Conservation (phyloP, 192 early-diverging fungal species). For the Jimgerdemannia lactiflua region DNA sequence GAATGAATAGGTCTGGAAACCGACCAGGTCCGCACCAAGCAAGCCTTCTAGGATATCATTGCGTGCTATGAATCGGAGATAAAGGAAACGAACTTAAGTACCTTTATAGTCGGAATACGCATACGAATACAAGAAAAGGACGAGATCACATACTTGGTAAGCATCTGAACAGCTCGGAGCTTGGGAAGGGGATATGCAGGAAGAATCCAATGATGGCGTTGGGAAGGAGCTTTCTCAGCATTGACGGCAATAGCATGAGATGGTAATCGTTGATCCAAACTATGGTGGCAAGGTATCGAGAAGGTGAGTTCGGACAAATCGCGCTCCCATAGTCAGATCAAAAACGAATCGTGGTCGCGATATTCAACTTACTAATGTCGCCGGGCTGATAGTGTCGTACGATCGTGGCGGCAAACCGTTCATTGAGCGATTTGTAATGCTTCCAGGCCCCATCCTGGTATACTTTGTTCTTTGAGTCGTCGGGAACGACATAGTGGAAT, state of each 20-base stretch:
- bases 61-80: constrained; percentile 41
- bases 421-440: constrained; percentile 80
- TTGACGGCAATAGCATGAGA: constrained; percentile 86
- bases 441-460: constrained; percentile 83
- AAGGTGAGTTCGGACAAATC: not conserved
- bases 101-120: no score
- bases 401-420: constrained; percentile 82
- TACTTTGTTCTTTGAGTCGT: constrained; percentile 78
- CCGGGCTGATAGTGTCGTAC: constrained; percentile 70
- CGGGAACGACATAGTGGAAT: constrained; percentile 94
- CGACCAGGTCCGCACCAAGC: constrained; percentile 84
- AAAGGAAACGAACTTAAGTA: not conserved
- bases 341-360: not conserved
- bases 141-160: constrained; percentile 60
- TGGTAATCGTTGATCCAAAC: constrained; percentile 99
- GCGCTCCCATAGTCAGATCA: not conserved
- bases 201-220: constrained; percentile 93
- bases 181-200: constrained; percentile 95
- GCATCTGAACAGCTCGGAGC: constrained; percentile 93
- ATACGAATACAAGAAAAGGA: not conserved
- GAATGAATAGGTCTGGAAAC: constrained; percentile 94
- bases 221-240: constrained; percentile 83
- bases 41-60: constrained; percentile 89
- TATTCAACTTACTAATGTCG: constrained; percentile 71
- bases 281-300: constrained; percentile 10